Evolutionary conservation across 1,284 basidiomycete genomes (phyloP).

Genomic region (Sphagnurus paluster): DNA sequence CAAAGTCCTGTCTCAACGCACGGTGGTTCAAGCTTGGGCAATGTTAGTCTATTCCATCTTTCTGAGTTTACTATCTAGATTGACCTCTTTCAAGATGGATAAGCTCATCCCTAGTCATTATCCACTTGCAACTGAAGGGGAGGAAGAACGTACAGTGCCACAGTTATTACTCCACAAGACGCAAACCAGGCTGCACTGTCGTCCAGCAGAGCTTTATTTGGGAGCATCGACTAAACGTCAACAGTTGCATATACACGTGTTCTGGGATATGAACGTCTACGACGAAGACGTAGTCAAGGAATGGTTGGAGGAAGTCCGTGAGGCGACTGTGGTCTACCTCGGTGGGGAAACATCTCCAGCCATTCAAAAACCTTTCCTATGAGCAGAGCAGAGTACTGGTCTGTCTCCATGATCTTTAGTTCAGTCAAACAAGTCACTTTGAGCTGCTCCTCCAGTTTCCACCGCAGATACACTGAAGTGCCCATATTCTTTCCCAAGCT

Average conservation of each 20-base stretch:
- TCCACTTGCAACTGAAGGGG: slow-evolving; percentile 23
- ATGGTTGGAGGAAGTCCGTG: slow-evolving; percentile 43
- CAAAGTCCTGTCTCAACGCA: slow-evolving; percentile 36
- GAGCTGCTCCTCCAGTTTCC: slow-evolving; percentile 51
- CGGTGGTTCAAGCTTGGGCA: slow-evolving; percentile 50
- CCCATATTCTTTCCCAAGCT: slow-evolving; percentile 64
- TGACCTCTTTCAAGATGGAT: slow-evolving; percentile 30
- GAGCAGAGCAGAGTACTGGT: background rate
- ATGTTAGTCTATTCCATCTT: slow-evolving; percentile 31
- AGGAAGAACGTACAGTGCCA: slow-evolving; percentile 3
- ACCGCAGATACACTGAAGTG: slow-evolving; percentile 64
- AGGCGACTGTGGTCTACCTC: slow-evolving; percentile 40
- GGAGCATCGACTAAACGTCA: slow-evolving; percentile 36
- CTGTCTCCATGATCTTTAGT: slow-evolving; percentile 1
- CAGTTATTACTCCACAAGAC: slow-evolving; percentile 19
- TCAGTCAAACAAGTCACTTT: background rate
- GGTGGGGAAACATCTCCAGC: slow-evolving; percentile 6
- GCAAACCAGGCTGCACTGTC: slow-evolving; percentile 35
- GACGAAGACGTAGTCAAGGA: slow-evolving; percentile 35
- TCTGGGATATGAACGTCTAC: slow-evolving; percentile 45
- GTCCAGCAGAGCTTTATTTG: slow-evolving; percentile 49
- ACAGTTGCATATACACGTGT: slow-evolving; percentile 33
- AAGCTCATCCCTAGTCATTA: slow-evolving; percentile 34
- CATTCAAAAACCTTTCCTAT: background rate
- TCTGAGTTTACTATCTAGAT: background rate